These are phyloP conservation scores for Mycosphaerella sp. DNA, from an alignment of 2,329 filamentous ascomycete genomes.

Conservation along the genomic window DNA sequence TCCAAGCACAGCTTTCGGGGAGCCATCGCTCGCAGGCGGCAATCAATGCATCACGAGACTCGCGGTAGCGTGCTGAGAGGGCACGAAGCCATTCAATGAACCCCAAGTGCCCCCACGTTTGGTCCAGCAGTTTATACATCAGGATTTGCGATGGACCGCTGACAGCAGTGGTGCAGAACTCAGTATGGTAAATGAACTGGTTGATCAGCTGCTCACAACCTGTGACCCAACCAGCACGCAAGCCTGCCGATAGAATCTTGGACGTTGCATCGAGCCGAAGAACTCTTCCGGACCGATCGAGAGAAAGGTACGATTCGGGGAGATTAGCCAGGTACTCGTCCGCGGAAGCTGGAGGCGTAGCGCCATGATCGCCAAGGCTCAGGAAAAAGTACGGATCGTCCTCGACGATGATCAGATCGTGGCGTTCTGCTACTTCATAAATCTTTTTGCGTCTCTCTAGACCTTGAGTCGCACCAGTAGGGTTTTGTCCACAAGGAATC, in stretches of 20 bases:
- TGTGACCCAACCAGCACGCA: conserved; percentile 32
- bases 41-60: conserved; percentile 25
- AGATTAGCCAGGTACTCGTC: conserved; percentile 18
- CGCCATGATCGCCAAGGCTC: conserved; percentile 8
- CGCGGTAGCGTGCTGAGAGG: conserved; percentile 25
- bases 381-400: conserved; percentile 33
- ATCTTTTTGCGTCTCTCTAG: conserved; percentile 24
- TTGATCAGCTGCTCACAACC: conserved; percentile 27
- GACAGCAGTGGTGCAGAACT: conserved; percentile 21
- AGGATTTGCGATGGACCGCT: conserved; percentile 32
- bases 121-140: conserved; percentile 31
- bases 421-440: conserved; percentile 26
- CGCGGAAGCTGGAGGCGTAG: background rate
- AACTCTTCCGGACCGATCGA: conserved; percentile 34
- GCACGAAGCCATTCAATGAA: conserved; percentile 29
- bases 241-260: conserved; percentile 33
- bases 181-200: conserved; percentile 26
- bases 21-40: conserved; percentile 28
- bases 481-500: conserved; percentile 32
- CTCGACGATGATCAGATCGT: conserved; percentile 31
- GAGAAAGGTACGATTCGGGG: conserved; percentile 31
- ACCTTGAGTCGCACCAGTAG: conserved; percentile 28
- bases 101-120: conserved; percentile 32
- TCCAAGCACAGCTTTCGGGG: conserved; percentile 23
- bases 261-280: conserved; percentile 32